A percentile compares a stretch with the other conserved stretches of the same genome.
Conservation (phyloP, 2,329 filamentous ascomycete species). For the Alternaria triticimaculans region DNA sequence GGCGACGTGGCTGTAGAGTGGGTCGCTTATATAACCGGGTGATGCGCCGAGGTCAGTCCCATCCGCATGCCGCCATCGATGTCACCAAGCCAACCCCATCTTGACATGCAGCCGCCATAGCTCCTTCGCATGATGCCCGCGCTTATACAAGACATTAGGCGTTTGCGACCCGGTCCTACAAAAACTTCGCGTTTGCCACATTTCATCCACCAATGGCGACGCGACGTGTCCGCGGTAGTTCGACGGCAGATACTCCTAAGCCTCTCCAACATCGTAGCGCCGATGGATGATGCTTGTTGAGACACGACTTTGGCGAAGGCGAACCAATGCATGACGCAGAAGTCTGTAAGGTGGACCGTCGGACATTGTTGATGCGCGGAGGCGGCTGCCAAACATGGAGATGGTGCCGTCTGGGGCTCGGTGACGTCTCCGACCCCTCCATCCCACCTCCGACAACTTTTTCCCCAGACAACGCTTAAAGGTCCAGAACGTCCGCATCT, state of each 20-base stretch:
- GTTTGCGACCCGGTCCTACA: background rate
- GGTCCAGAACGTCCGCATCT: background rate
- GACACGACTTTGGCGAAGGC: background rate
- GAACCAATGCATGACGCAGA: constrained; percentile 8
- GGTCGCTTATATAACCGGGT: background rate
- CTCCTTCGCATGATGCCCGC: background rate
- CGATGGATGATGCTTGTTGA: constrained; percentile 6
- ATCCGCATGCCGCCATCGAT: background rate
- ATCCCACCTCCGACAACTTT: constrained; percentile 21
- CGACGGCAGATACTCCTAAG: background rate
- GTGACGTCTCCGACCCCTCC: constrained; percentile 28
- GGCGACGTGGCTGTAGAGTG: background rate
- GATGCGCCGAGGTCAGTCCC: background rate
- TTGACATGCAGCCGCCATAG: background rate
- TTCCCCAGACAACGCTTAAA: constrained; percentile 14
- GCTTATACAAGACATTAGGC: background rate
- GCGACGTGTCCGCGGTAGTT: background rate
- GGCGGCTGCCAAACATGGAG: constrained; percentile 13
- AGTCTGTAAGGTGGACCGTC: constrained; percentile 9
- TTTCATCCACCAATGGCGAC: constrained; percentile 14
- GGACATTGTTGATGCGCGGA: constrained; percentile 5
- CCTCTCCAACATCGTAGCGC: background rate
- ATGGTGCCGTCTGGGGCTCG: constrained; percentile 23
- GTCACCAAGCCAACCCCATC: background rate
- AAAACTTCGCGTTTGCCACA: constrained; percentile 1